phyloP scores from a whole-genome alignment of 2,329 filamentous ascomycete genomes.

The Fusarium abutilonis region DNA sequence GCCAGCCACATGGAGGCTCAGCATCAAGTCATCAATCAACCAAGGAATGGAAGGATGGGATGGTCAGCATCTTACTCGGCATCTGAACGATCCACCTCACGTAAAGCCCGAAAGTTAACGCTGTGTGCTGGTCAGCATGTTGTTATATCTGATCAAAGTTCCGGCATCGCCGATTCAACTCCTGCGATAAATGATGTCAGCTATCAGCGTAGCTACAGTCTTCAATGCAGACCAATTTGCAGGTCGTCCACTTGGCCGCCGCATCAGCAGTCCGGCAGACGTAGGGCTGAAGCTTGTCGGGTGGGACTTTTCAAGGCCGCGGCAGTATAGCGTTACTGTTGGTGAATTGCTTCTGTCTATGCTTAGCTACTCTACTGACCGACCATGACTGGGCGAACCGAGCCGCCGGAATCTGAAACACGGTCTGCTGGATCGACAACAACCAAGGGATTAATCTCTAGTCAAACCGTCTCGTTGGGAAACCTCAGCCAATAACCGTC shows the following conservation, averaged over 20 bases:
- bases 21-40: conserved; percentile 1
- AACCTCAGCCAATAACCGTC: conserved; percentile 20
- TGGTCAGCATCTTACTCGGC: conserved; percentile 37
- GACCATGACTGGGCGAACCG: conserved; percentile 12
- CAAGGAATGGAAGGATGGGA: neutral
- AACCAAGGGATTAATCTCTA: conserved; percentile 14
- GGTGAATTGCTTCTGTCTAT: conserved; percentile 7
- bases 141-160: neutral
- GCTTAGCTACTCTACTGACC: neutral
- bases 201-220: neutral
- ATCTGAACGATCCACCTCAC: conserved; percentile 25
- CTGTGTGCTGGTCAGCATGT: neutral
- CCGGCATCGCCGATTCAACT: neutral
- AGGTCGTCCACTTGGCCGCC: conserved; percentile 27
- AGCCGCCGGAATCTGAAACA: conserved; percentile 30
- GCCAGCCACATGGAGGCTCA: conserved; percentile 34
- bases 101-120: conserved; percentile 21
- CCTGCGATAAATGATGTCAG: too few relatives aligned
- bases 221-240: conserved; percentile 4
- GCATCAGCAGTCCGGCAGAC: conserved; percentile 26
- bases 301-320: conserved; percentile 30
- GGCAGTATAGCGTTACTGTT: neutral
- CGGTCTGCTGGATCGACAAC: conserved; percentile 30
- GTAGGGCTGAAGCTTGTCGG: conserved; percentile 39
- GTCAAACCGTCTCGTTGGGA: conserved; percentile 22